Base-by-base conservation (phyloP, 78 protist species). In the Anaeramoeba flamelloides region DNA sequence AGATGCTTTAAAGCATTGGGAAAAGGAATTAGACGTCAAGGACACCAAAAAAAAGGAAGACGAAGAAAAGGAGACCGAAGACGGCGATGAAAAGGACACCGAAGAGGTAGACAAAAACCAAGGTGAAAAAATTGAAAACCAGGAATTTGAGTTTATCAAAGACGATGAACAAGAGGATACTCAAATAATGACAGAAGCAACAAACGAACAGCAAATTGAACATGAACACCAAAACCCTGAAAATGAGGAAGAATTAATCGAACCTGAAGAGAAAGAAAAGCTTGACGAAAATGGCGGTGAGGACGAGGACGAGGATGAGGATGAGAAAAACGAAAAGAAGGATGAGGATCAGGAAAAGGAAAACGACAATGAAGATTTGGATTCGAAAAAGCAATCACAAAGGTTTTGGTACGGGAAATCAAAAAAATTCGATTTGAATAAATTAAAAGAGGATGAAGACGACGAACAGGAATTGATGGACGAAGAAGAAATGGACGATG, bases 1-100 rank as follows among this genome's bases (percentile, higher is more conserved):
- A 64, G 89, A 85, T 1, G 84, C 89, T 32, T 40, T 84, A 32
- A 1, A 86, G 78, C 0, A 0, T n/a, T 91, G 92, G 92, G 1
- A 38, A 3, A 75, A 82, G 74, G 40, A 39, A 34, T 83, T 86
- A 64, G 40, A 81, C 36, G 2, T 89, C 82, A 1, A 82, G 26
- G 77, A 85, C 33, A 32, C 4, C 31, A 40, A 86, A 79, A 84
- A 31, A 8, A 83, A 69, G 33, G 37, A 8, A 2, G 75, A 79
- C 22, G 36, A 79, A 17, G 75, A 79, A 39, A 22, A 41, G 30
- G 74, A 36, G 8, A 36, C 3, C 26, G 76, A 86, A 79, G 84
- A 31, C 2, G 87, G 8, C n/a, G 37, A 8, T 4, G 75, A 79
- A 79, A 79, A 79, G 4, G 75, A 79, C 4, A 76, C 78, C 39